Evolutionary conservation across 371 early-diverging fungal species (phyloP), one percentile per base, ranked within the genome.

Genomic region (Haplosporangium sp.): DNA sequence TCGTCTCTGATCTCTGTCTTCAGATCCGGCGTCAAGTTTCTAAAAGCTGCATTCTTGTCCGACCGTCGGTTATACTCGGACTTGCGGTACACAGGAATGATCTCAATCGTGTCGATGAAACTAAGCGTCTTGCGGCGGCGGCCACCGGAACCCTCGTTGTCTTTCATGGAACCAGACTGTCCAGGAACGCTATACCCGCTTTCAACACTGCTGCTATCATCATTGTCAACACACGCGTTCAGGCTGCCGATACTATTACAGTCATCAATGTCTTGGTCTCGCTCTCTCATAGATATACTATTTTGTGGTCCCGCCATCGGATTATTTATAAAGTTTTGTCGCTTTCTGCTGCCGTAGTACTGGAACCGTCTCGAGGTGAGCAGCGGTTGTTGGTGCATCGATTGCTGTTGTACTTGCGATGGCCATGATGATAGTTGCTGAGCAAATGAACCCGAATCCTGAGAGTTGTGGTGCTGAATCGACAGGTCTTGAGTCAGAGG

Each of bases 1-100:
- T 91, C 92, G 53, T 90, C 90, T 18, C 91, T 72, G 40, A 91
- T 91, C 60, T 77, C 74, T 9, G 81, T 79, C 82, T 89, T 90
- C 83, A 90, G 68, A 58, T 86, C 86, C 21, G 89, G 88, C 12
- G 90, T 91, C 41, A 91, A 66, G 36, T 85, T 84, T 72, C 81
- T 83, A 77, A 89, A 91, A 9, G 92, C 90, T 12, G 88, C 86
- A 62, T 88, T 81, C 45, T 81, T 82, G 68, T 87, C 88, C 9
- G 89, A 87, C 55, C 83, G 86, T 13, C 91, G 81, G 64, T 89
- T 89, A 69, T 90, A 91, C 50, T 90, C 90, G 13, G 79, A 57
- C 66, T 88, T 89, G 38, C 87, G 70, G 74, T 89, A 83, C 13
- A 88, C 88, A 9, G 91, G 88, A 45, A 89, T 83, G 20, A 91